Conservation (phyloP, 2,329 filamentous ascomycete genomes). For the Ophiostoma pallidulum region DNA sequence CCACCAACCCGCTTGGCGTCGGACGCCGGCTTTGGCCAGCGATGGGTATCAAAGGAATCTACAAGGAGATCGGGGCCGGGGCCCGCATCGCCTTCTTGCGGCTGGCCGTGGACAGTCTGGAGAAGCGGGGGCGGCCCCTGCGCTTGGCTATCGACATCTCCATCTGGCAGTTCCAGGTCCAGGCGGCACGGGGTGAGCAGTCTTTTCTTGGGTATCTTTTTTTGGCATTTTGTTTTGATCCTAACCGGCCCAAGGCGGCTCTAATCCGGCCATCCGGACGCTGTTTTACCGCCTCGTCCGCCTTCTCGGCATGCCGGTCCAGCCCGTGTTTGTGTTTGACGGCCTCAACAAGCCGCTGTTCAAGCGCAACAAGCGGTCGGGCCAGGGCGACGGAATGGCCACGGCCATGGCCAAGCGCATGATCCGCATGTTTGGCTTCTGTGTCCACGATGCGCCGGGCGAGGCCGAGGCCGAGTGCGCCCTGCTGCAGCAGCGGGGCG, state of each 20-base stretch:
- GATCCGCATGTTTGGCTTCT: constrained; percentile 76
- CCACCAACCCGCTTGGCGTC: background rate
- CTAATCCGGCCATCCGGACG: constrained; percentile 81
- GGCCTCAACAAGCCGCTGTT: constrained; percentile 50
- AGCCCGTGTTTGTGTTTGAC: constrained; percentile 46
- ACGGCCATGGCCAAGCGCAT: constrained; percentile 73
- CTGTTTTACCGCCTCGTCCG: constrained; percentile 80
- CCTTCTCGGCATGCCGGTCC: constrained; percentile 39
- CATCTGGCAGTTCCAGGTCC: constrained; percentile 94
- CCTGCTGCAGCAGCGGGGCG: constrained; percentile 65
- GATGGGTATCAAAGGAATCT: constrained; percentile 69
- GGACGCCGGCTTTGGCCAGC: background rate
- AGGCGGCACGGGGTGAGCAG: constrained; percentile 59
- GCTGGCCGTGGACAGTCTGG: constrained; percentile 68
- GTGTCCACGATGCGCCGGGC: constrained; percentile 76
- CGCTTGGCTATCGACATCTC: constrained; percentile 88
- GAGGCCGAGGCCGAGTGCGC: constrained; percentile 97
- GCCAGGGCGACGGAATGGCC: constrained; percentile 55
- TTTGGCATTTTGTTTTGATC: background rate
- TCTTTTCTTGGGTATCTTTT: background rate
- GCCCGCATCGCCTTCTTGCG: constrained; percentile 73
- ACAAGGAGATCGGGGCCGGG: constrained; percentile 78
- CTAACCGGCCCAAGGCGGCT: constrained; percentile 48
- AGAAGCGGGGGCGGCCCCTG: constrained; percentile 60
- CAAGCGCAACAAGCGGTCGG: constrained; percentile 75